These are phyloP conservation scores for Aschersonia sp. DNA, from an alignment of 2,329 filamentous ascomycete species.

Conservation along the genomic window DNA sequence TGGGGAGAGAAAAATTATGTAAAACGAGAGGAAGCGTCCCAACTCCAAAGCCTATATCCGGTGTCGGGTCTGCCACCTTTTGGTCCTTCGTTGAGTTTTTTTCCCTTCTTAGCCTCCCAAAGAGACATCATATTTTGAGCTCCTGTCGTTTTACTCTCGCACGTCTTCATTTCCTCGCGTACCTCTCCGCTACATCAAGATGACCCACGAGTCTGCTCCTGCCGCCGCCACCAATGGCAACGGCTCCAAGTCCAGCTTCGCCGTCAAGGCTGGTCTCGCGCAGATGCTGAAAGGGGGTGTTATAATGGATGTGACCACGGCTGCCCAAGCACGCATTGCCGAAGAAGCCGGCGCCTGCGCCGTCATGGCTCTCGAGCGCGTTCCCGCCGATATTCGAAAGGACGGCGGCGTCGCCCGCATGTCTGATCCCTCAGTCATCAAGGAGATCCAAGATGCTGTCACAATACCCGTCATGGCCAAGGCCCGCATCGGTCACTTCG, in stretches of 20 bases:
- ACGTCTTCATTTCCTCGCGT: neutral
- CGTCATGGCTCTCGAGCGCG: constrained; percentile 97
- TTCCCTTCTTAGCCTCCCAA: too few relatives aligned
- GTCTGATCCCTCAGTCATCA: constrained; percentile 90
- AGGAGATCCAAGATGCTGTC: constrained; percentile 85
- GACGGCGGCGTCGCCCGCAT: constrained; percentile 93
- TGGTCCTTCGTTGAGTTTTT: neutral
- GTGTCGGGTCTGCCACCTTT: neutral
- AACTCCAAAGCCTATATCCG: neutral
- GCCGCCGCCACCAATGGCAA: constrained; percentile 4
- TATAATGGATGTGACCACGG: constrained; percentile 97
- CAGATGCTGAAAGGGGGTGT: constrained; percentile 99
- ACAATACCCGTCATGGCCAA: constrained; percentile 99
- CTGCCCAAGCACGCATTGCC: constrained; percentile 88
- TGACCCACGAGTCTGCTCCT: constrained; percentile 20
- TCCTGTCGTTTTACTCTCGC: neutral
- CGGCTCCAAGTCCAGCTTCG: constrained; percentile 45
- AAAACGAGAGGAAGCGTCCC: neutral
- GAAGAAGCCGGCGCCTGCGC: constrained; percentile 92
- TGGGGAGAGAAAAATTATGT: neutral
- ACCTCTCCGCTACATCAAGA: constrained; percentile 6
- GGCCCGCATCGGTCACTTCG: constrained; percentile 92
- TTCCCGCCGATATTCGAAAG: constrained; percentile 86
- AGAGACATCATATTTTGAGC: neutral
- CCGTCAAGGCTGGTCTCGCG: constrained; percentile 86